A percentile compares a stretch with the other conserved stretches of the same genome.
phyloP scores from a whole-genome alignment of 2,329 filamentous ascomycete species.

The Knufia petricola region DNA sequence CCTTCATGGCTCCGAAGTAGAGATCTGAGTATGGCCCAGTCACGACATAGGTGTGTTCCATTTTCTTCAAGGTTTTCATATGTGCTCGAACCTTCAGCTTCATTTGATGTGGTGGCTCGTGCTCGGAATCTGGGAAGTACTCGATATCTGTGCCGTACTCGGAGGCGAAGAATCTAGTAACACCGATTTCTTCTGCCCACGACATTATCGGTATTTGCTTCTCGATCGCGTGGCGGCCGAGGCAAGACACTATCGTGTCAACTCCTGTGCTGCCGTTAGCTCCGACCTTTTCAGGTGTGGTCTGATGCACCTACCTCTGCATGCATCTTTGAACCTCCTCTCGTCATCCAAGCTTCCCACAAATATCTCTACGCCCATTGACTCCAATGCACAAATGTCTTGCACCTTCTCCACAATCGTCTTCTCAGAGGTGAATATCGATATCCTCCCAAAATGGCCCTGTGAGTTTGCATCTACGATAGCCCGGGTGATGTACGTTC shows the following conservation, averaged over 20 bases:
- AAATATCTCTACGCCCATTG: constrained; percentile 44
- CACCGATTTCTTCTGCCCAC: constrained; percentile 46
- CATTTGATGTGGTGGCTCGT: constrained; percentile 58
- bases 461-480: constrained; percentile 33
- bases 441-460: constrained; percentile 41
- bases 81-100: constrained; percentile 60
- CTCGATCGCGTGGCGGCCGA: constrained; percentile 54
- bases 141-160: constrained; percentile 60
- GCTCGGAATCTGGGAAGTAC: constrained; percentile 47
- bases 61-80: constrained; percentile 38
- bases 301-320: constrained; percentile 33
- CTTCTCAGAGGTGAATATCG: constrained; percentile 47
- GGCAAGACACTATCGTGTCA: constrained; percentile 56
- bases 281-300: background rate
- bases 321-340: constrained; percentile 47
- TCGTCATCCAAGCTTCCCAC: constrained; percentile 46
- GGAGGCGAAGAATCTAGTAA: constrained; percentile 57
- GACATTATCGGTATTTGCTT: constrained; percentile 53
- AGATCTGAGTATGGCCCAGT: constrained; percentile 61
- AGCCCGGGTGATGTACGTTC: constrained; percentile 42
- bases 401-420: constrained; percentile 43
- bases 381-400: constrained; percentile 39
- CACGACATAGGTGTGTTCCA: constrained; percentile 59
- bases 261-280: constrained; percentile 30
- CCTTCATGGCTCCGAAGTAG: constrained; percentile 42